Conservation (phyloP, 164 flowering plant species). For the Chloranthus sessilifolius region DNA sequence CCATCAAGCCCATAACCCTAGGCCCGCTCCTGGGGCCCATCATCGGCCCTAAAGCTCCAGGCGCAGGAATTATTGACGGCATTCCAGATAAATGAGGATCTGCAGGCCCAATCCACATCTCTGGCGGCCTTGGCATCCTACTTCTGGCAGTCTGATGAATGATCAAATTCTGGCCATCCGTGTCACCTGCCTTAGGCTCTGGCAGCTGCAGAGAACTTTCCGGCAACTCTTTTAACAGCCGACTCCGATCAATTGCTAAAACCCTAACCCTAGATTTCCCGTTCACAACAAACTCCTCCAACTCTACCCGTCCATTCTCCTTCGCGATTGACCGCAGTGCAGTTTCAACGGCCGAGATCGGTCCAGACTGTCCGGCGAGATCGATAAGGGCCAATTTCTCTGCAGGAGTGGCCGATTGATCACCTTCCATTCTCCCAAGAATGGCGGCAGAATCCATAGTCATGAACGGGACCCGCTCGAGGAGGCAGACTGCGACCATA, state of each 20-base stretch:
- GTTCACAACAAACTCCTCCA: constrained; percentile 78
- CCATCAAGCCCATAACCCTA: constrained; percentile 56
- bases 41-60: constrained; percentile 29
- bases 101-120: constrained; percentile 58
- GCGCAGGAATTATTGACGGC: constrained; percentile 39
- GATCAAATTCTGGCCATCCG: constrained; percentile 16
- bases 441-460: constrained; percentile 76
- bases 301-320: constrained; percentile 64
- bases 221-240: constrained; percentile 73
- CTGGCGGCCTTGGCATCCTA: constrained; percentile 38
- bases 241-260: constrained; percentile 56
- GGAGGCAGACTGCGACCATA: constrained; percentile 73
- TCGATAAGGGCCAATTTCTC: constrained; percentile 83
- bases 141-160: constrained; percentile 10
- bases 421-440: constrained; percentile 75
- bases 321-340: constrained; percentile 83
- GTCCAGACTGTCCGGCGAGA: constrained; percentile 76
- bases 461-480: constrained; percentile 74
- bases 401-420: constrained; percentile 36
- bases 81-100: constrained; percentile 40
- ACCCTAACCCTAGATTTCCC: constrained; percentile 87
- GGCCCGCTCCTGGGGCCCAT: constrained; percentile 55
- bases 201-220: constrained; percentile 45
- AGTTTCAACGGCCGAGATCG: constrained; percentile 76
- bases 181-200: constrained; percentile 12